A percentile compares a stretch with the other conserved stretches of the same genome.
phyloP scores from a whole-genome alignment of 306 rosid species.

The Oemleria cerasiformis region DNA sequence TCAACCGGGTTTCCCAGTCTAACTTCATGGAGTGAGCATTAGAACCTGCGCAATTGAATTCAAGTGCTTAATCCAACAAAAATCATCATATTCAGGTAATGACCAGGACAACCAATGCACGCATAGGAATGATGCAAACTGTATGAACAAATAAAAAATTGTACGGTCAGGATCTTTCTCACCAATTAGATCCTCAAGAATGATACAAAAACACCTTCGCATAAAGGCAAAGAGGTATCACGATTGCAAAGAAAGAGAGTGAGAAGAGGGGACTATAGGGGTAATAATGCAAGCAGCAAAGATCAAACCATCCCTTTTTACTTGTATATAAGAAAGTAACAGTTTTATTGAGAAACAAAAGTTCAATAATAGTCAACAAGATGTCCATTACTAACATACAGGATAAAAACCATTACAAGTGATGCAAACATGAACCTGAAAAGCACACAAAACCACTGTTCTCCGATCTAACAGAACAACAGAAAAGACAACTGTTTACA shows the following conservation, averaged over 20 bases:
- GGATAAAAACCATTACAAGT: too few species aligned
- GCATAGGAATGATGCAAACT: neutral
- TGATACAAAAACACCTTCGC: neutral
- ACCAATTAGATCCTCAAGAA: neutral
- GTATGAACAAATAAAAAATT: neutral
- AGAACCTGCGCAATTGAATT: constrained; percentile 42
- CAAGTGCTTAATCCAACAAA: constrained; percentile 11
- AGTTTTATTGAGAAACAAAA: too few species aligned
- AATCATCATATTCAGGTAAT: neutral
- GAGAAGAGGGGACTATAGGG: neutral
- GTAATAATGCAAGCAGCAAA: constrained; percentile 2
- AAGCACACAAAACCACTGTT: too few species aligned
- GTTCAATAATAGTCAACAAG: too few species aligned
- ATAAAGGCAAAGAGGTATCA: neutral
- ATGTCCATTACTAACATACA: too few species aligned
- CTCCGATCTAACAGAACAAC: too few species aligned
- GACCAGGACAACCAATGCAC: neutral
- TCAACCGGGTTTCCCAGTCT: constrained; percentile 86
- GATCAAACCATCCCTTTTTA: neutral
- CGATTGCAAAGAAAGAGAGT: neutral
- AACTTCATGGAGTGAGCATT: constrained; percentile 42
- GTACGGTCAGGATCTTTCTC: neutral
- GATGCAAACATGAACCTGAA: too few species aligned
- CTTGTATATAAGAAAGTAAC: too few species aligned
- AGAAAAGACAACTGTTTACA: too few species aligned